A percentile compares a stretch with the other conserved stretches of the same genome.
These are phyloP conservation scores for Didymosphaeria variabile DNA, from an alignment of 2,329 filamentous ascomycete species.

Conservation along the genomic window DNA sequence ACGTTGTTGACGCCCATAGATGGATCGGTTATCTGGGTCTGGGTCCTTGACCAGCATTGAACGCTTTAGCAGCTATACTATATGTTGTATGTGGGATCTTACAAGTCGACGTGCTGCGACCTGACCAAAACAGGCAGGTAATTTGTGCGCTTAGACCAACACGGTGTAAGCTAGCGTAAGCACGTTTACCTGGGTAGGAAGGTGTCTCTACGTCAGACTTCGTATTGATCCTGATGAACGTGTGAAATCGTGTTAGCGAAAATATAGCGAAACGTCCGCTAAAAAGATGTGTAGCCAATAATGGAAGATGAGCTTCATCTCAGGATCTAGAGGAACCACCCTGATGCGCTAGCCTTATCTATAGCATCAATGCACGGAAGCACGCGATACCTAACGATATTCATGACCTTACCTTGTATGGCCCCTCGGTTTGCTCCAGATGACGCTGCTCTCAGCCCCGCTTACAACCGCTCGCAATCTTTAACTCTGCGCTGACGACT, in stretches of 20 bases:
- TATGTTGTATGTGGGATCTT: background rate
- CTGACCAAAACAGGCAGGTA: slow-evolving; percentile 6
- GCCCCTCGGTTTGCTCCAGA: background rate
- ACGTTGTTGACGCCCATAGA: background rate
- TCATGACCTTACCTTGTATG: background rate
- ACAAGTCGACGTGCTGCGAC: background rate
- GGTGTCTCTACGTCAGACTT: background rate
- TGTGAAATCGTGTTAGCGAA: background rate
- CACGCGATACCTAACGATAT: slow-evolving; percentile 1
- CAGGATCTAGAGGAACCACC: background rate
- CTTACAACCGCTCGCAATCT: background rate
- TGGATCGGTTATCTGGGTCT: background rate
- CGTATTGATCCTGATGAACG: background rate
- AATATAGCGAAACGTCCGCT: background rate
- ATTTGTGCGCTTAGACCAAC: background rate
- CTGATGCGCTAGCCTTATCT: slow-evolving; percentile 9
- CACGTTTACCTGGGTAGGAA: slow-evolving; percentile 2
- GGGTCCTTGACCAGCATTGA: background rate
- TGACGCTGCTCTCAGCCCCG: background rate
- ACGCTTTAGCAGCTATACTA: background rate
- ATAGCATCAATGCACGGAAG: background rate
- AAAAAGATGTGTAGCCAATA: background rate
- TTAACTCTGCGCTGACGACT: background rate
- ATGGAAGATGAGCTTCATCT: background rate
- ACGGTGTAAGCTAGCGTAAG: too few species aligned